phyloP scores from a whole-genome alignment of 2,329 filamentous ascomycete genomes.

The Grosmannia huntii region DNA sequence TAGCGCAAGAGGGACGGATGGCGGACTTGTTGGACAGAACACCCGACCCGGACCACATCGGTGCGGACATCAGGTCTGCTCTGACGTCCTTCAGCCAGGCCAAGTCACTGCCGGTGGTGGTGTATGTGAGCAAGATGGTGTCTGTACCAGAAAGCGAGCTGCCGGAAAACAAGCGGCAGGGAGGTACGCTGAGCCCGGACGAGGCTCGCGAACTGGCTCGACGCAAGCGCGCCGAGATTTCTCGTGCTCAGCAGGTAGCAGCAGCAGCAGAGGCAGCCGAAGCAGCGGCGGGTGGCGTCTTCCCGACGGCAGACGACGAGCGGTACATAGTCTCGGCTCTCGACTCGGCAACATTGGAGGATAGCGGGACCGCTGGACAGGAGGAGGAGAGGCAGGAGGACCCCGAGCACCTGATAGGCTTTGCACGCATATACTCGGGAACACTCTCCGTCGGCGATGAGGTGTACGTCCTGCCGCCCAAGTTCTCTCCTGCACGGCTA shows the following conservation, averaged over 20 bases:
- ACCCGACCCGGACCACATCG: conserved; percentile 62
- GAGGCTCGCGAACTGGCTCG: conserved; percentile 81
- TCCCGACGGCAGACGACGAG: conserved; percentile 22
- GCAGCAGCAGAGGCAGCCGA: conserved; percentile 1
- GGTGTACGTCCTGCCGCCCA: conserved; percentile 83
- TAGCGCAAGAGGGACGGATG: conserved; percentile 68
- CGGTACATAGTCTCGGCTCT: conserved; percentile 4
- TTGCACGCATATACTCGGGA: conserved; percentile 87
- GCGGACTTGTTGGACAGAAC: conserved; percentile 68
- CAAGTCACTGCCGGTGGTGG: conserved; percentile 66
- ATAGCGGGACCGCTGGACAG: conserved; percentile 25
- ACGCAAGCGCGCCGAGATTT: conserved; percentile 80
- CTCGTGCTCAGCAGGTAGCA: conserved; percentile 55
- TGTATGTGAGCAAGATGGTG: conserved; percentile 97
- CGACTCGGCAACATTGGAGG: conserved; percentile 2
- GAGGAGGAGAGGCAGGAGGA: conserved; percentile 45
- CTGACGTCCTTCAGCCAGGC: conserved; percentile 65
- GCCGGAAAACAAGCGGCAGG: conserved; percentile 63
- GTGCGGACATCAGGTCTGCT: conserved; percentile 57
- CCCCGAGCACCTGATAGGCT: conserved; percentile 82
- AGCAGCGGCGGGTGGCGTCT: conserved; percentile 1
- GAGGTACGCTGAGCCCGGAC: conserved; percentile 63
- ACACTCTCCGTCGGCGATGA: conserved; percentile 80
- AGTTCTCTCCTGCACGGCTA: conserved; percentile 74
- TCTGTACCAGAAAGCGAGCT: conserved; percentile 88